phyloP scores from a whole-genome alignment of 345 rosid species.

The Laguncularia racemosa region DNA sequence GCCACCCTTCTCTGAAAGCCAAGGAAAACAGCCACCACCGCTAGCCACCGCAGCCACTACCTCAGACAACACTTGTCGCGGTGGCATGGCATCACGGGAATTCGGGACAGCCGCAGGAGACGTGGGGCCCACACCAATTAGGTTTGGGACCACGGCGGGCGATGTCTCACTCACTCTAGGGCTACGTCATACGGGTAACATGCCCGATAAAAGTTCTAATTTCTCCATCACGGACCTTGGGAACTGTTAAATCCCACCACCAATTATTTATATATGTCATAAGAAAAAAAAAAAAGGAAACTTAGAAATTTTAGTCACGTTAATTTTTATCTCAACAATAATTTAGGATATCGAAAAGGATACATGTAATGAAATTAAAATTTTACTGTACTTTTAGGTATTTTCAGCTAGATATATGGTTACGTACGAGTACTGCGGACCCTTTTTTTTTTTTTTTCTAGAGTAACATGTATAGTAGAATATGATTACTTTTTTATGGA shows the following conservation, averaged over 20 bases:
- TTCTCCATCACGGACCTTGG: conserved; percentile 79
- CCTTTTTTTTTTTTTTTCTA: too few relatives aligned
- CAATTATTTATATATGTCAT: neutral
- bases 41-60: conserved; percentile 10
- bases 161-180: conserved; percentile 96
- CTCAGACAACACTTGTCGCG: conserved; percentile 32
- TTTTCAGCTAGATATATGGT: too few relatives aligned
- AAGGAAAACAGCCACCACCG: conserved; percentile 12
- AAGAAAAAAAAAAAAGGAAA: neutral
- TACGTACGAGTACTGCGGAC: too few relatives aligned
- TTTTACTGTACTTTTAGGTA: too few relatives aligned
- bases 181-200: conserved; percentile 79
- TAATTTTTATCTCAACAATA: too few relatives aligned
- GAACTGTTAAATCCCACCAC: conserved; percentile 30
- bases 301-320: neutral
- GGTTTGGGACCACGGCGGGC: conserved; percentile 73
- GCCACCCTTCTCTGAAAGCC: conserved; percentile 45
- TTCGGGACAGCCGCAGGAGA: conserved; percentile 35
- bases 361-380: too few relatives aligned
- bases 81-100: conserved; percentile 25
- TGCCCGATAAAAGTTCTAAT: conserved; percentile 46
- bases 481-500: too few relatives aligned
- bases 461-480: too few relatives aligned
- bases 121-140: conserved; percentile 39
- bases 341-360: too few relatives aligned